Conservation (phyloP, 2,329 filamentous ascomycete genomes). For the Tolypocladium pustulatum region DNA sequence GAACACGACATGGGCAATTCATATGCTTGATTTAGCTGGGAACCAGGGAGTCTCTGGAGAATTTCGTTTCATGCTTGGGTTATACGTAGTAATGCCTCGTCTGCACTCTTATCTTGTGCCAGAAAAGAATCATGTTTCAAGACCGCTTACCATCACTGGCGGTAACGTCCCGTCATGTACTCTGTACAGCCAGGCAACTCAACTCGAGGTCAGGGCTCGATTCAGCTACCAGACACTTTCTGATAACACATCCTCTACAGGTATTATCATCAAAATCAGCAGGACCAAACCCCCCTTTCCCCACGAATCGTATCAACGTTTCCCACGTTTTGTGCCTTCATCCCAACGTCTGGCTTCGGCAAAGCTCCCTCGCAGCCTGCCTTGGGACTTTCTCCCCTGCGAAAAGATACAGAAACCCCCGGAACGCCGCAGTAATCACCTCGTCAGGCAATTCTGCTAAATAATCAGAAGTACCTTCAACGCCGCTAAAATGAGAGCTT, state of each 20-base stretch:
- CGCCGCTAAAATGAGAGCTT: slow-evolving; percentile 2
- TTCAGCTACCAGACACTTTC: neutral
- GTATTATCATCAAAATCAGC: neutral
- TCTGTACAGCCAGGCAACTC: neutral
- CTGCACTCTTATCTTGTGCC: neutral
- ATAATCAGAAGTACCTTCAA: slow-evolving; percentile 1
- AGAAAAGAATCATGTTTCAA: neutral
- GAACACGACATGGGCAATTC: slow-evolving; percentile 59
- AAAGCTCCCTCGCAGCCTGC: neutral
- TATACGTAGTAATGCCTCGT: neutral
- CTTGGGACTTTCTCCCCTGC: neutral
- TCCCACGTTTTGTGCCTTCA: neutral
- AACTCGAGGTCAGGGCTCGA: neutral
- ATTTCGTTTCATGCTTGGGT: neutral
- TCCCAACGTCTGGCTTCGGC: neutral
- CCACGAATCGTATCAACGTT: neutral
- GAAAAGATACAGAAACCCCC: neutral
- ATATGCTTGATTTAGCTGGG: slow-evolving; percentile 27
- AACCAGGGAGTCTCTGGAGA: neutral
- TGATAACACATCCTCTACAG: neutral
- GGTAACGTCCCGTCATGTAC: neutral
- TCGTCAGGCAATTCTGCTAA: neutral
- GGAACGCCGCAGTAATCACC: neutral
- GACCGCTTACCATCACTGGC: neutral
- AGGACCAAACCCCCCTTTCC: neutral